A percentile compares a stretch with the other conserved stretches of the same genome.
phyloP scores from a whole-genome alignment of 225 moss, liverwort and hornwort species.

The Physcomitrellopsis africana region DNA sequence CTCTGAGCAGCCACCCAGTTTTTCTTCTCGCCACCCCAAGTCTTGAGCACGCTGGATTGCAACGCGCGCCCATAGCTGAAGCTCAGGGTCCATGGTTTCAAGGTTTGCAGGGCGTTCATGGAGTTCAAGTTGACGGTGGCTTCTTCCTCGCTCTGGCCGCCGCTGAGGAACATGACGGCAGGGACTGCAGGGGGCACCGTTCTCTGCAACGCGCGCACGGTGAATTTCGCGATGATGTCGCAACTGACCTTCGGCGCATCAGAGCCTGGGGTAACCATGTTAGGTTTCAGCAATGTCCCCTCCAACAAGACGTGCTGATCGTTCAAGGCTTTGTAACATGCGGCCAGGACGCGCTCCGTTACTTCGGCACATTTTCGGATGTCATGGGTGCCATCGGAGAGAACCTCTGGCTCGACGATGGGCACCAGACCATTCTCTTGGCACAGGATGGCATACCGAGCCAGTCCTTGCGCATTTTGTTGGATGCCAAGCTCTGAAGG shows the following conservation, averaged over 20 bases:
- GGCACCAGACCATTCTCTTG: conserved; percentile 61
- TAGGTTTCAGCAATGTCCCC: conserved; percentile 58
- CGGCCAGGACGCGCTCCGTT: conserved; percentile 57
- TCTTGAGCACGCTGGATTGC: conserved; percentile 65
- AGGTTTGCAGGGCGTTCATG: conserved; percentile 58
- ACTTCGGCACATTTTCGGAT: conserved; percentile 66
- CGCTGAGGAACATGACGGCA: conserved; percentile 52
- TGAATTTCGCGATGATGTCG: conserved; percentile 68
- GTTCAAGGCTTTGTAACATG: conserved; percentile 61
- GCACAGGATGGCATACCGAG: conserved; percentile 58
- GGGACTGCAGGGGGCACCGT: conserved; percentile 62
- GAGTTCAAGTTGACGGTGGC: conserved; percentile 59
- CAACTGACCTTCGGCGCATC: conserved; percentile 60
- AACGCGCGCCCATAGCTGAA: conserved; percentile 63
- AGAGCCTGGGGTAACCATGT: conserved; percentile 64
- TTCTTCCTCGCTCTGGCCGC: conserved; percentile 63
- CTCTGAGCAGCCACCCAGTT: conserved; percentile 61
- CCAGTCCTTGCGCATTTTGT: conserved; percentile 58
- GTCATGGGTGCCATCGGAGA: conserved; percentile 58
- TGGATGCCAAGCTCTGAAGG: conserved; percentile 58
- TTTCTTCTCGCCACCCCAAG: conserved; percentile 63
- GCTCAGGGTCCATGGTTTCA: conserved; percentile 64
- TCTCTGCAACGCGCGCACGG: conserved; percentile 57
- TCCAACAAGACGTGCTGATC: conserved; percentile 61
- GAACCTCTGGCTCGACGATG: conserved; percentile 54